Conservation (phyloP, 202 grass and related monocot species). For the Alloteropsis angusta region DNA sequence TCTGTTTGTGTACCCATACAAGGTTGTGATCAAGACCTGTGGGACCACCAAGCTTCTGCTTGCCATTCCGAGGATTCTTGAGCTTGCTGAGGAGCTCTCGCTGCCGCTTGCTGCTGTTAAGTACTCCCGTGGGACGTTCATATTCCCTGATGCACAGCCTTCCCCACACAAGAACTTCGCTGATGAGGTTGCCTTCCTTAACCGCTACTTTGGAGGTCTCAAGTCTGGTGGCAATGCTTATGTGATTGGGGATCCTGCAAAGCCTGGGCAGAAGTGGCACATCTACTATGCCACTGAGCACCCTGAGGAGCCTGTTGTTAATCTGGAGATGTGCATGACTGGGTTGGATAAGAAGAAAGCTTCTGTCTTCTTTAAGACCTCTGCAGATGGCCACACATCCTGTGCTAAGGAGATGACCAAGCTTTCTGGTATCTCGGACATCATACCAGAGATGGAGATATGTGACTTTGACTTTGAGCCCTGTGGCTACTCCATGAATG, state of each 20-base stretch:
- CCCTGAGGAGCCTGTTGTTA: conserved; percentile 59
- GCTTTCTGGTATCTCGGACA: conserved; percentile 72
- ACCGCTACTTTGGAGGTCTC: conserved; percentile 58
- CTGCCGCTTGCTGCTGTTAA: conserved; percentile 68
- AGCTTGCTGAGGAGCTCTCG: conserved; percentile 52
- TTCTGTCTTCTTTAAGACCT: conserved; percentile 72
- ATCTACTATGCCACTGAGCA: conserved; percentile 72
- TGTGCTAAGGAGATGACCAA: conserved; percentile 80
- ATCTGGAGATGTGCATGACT: conserved; percentile 99
- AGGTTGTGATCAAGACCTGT: conserved; percentile 85
- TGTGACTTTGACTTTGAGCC: conserved; percentile 87
- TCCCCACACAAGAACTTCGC: conserved; percentile 76
- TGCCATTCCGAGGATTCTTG: conserved; percentile 75
- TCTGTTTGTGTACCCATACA: conserved; percentile 77
- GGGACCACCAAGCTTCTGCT: conserved; percentile 86
- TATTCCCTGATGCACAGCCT: conserved; percentile 83
- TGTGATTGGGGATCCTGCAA: conserved; percentile 61
- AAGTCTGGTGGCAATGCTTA: conserved; percentile 77
- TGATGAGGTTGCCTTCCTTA: conserved; percentile 67
- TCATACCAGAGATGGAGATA: conserved; percentile 87
- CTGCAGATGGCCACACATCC: conserved; percentile 39
- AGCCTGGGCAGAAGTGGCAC: conserved; percentile 66
- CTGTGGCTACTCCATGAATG: conserved; percentile 96
- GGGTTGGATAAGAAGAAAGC: conserved; percentile 60
- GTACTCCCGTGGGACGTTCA: conserved; percentile 84